Evolutionary conservation across 257 asterid genomes (phyloP).

Genomic region (Agastache rugosa): DNA sequence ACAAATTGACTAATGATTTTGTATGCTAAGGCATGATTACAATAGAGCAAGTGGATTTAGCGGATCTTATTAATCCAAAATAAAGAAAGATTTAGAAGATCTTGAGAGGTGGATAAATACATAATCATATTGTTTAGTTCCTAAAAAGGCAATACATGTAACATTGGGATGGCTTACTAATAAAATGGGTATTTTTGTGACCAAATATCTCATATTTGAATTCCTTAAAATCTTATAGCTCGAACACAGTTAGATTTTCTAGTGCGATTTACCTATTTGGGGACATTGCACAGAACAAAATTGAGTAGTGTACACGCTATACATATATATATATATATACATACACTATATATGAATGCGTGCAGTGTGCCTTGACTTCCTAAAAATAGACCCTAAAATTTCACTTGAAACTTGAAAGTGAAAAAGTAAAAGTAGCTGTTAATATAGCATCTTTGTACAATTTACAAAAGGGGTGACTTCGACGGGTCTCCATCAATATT

Average conservation of each 20-base stretch:
- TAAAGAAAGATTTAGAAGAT: background rate
- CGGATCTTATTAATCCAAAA: background rate
- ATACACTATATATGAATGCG: too few relatives aligned
- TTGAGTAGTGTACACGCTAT: too few relatives aligned
- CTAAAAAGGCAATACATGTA: background rate
- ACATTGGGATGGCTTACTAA: too few relatives aligned
- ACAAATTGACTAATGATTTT: slow-evolving; percentile 32
- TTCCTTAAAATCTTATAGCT: too few relatives aligned
- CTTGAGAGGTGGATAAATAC: background rate
- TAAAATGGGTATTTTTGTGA: too few relatives aligned
- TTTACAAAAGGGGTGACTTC: slow-evolving; percentile 16
- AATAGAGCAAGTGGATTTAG: slow-evolving; percentile 20
- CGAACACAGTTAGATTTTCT: background rate
- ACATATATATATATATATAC: too few relatives aligned
- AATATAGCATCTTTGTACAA: slow-evolving; percentile 35
- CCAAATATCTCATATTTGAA: too few relatives aligned
- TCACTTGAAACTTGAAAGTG: slow-evolving; percentile 32
- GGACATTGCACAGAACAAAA: too few relatives aligned
- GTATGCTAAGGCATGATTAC: slow-evolving; percentile 26
- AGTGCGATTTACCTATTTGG: too few relatives aligned
- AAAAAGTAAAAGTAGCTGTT: slow-evolving; percentile 32
- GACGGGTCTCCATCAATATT: slow-evolving; percentile 37
- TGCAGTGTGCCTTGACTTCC: slow-evolving; percentile 22
- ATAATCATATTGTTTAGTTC: background rate
- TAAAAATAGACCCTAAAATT: slow-evolving; percentile 3